These are phyloP conservation scores for Paramecium octaurelia DNA, from an alignment of 73 alveolate genomes.

Conservation along the genomic window DNA sequence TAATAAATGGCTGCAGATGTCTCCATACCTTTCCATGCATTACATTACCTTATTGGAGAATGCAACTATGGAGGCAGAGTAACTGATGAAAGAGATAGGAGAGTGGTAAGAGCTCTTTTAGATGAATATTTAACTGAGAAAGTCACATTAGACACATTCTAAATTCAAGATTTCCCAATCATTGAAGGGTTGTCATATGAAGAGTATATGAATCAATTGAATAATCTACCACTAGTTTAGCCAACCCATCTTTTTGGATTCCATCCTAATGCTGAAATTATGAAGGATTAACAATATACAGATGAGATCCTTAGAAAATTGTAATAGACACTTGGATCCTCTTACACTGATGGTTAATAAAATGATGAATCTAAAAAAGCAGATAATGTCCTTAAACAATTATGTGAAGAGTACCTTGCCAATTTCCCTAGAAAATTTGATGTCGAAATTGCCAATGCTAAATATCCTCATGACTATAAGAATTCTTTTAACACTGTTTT, in stretches of 20 bases:
- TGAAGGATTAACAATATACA: slow-evolving; percentile 85
- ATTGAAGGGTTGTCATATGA: slow-evolving; percentile 83
- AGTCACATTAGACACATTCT: neutral
- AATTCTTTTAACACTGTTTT: slow-evolving; percentile 76
- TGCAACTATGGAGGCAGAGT: slow-evolving; percentile 99
- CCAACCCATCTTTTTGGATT: slow-evolving; percentile 97
- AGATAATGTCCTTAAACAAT: slow-evolving; percentile 70
- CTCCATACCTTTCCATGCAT: slow-evolving; percentile 81
- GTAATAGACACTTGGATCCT: slow-evolving; percentile 62
- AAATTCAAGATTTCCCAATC: slow-evolving; percentile 72
- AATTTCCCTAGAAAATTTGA: slow-evolving; percentile 90
- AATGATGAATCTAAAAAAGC: slow-evolving; percentile 72
- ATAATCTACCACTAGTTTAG: slow-evolving; percentile 81
- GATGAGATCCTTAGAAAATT: neutral
- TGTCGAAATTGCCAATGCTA: slow-evolving; percentile 84
- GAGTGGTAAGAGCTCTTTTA: slow-evolving; percentile 86
- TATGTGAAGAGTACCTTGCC: slow-evolving; percentile 84
- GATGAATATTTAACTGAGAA: slow-evolving; percentile 80
- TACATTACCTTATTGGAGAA: slow-evolving; percentile 99
- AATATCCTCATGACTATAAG: slow-evolving; percentile 89
- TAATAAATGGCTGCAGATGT: slow-evolving; percentile 95
- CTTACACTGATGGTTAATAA: slow-evolving; percentile 70
- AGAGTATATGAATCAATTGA: slow-evolving; percentile 71
- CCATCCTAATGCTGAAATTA: slow-evolving; percentile 98
- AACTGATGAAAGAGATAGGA: slow-evolving; percentile 99